These are phyloP conservation scores for Scheffersomyces amazonensis DNA, from an alignment of 805 yeast species.

Conservation along the genomic window DNA sequence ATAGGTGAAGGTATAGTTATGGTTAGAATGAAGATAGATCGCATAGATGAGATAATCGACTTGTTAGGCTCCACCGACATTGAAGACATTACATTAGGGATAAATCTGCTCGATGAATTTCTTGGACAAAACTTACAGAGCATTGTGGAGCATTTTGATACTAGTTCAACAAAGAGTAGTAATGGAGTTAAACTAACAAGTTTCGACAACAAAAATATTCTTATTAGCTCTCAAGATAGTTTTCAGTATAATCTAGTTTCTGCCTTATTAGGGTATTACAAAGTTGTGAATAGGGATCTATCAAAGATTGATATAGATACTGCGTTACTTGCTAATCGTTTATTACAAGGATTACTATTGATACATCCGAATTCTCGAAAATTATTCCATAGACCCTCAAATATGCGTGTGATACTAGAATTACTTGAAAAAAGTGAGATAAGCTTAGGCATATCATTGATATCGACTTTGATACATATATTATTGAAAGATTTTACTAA, in stretches of 20 bases:
- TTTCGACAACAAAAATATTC: no score
- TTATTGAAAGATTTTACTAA: constrained; percentile 56
- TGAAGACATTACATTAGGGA: constrained; percentile 10
- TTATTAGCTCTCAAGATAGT: constrained; percentile 47
- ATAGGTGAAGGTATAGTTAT: no score
- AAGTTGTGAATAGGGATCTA: not conserved
- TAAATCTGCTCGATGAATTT: constrained; percentile 14
- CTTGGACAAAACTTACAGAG: constrained; percentile 16
- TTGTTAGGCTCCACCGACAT: constrained; percentile 10
- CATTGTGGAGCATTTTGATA: constrained; percentile 7
- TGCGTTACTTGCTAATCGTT: constrained; percentile 24
- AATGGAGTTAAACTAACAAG: no score
- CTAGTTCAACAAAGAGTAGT: no score
- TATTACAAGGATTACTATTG: constrained; percentile 59
- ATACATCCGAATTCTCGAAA: constrained; percentile 55
- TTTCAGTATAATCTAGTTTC: constrained; percentile 50
- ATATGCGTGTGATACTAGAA: constrained; percentile 33
- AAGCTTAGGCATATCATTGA: constrained; percentile 27
- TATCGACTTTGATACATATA: constrained; percentile 57
- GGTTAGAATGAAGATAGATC: not conserved
- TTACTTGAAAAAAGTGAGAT: constrained; percentile 17
- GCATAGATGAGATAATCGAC: constrained; percentile 11
- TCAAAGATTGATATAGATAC: constrained; percentile 1
- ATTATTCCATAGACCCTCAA: constrained; percentile 41
- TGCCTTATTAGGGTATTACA: constrained; percentile 12